phyloP scores from a whole-genome alignment of 2,329 filamentous ascomycete species.

The Penicillium sp. region DNA sequence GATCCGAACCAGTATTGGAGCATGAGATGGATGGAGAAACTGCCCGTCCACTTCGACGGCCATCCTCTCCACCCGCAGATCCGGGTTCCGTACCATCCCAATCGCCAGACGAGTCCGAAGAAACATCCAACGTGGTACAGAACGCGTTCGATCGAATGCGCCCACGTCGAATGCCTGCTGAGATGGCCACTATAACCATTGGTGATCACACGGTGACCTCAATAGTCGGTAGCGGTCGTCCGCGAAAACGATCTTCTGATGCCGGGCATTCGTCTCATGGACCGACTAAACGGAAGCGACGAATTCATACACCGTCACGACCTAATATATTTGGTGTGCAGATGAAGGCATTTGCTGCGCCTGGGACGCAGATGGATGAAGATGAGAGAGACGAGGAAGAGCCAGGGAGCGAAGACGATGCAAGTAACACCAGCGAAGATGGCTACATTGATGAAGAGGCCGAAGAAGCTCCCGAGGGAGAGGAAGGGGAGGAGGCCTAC shows the following conservation, averaged over 20 bases:
- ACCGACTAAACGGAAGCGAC: slow-evolving; percentile 43
- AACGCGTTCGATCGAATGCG: slow-evolving; percentile 69
- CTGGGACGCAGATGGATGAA: slow-evolving; percentile 50
- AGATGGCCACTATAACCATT: slow-evolving; percentile 75
- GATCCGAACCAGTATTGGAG: slow-evolving; percentile 12
- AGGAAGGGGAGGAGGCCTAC: slow-evolving; percentile 14
- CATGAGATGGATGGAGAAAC: slow-evolving; percentile 14
- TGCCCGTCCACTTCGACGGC: slow-evolving; percentile 13
- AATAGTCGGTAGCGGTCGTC: slow-evolving; percentile 61
- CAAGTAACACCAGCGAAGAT: slow-evolving; percentile 26
- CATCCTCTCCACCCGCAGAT: slow-evolving; percentile 18
- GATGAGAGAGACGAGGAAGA: slow-evolving; percentile 30
- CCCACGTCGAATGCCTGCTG: slow-evolving; percentile 62
- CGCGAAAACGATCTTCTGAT: slow-evolving; percentile 40
- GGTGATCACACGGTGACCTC: slow-evolving; percentile 69
- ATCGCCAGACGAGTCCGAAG: slow-evolving; percentile 17
- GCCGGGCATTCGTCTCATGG: slow-evolving; percentile 26
- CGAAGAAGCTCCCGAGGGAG: slow-evolving; percentile 15
- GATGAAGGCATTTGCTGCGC: slow-evolving; percentile 59
- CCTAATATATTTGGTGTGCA: slow-evolving; percentile 50
- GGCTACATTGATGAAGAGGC: slow-evolving; percentile 25
- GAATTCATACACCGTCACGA: slow-evolving; percentile 42
- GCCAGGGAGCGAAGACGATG: slow-evolving; percentile 32
- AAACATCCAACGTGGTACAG: slow-evolving; percentile 55
- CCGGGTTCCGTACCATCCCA: slow-evolving; percentile 8